phyloP scores from a whole-genome alignment of 805 yeast genomes.

The Ascoidea asiatica region DNA sequence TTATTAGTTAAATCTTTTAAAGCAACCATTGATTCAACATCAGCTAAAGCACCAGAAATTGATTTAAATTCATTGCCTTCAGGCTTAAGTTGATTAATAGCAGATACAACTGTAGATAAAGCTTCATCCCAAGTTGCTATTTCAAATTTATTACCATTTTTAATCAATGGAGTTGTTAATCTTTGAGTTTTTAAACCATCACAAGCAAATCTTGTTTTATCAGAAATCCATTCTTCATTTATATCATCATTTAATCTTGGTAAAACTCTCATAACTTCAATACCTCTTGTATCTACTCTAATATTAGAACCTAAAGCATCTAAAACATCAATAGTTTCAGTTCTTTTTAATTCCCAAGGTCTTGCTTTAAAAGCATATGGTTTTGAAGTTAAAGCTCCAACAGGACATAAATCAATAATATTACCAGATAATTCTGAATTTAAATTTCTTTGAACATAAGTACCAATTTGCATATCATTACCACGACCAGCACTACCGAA shows the following conservation, averaged over 20 bases:
- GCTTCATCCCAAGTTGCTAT: constrained; percentile 85
- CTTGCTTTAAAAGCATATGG: constrained; percentile 89
- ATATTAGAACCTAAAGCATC: constrained; percentile 77
- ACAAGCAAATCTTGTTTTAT: constrained; percentile 73
- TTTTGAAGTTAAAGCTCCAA: constrained; percentile 81
- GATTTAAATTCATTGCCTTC: constrained; percentile 65
- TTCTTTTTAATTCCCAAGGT: constrained; percentile 87
- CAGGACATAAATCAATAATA: constrained; percentile 81
- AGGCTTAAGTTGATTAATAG: constrained; percentile 41
- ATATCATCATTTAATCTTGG: constrained; percentile 80
- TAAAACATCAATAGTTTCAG: constrained; percentile 73
- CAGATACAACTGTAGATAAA: constrained; percentile 51
- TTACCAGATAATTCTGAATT: constrained; percentile 80
- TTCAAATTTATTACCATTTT: constrained; percentile 54
- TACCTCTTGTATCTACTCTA: constrained; percentile 77
- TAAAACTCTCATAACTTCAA: constrained; percentile 75
- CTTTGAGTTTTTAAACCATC: constrained; percentile 83
- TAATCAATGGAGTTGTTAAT: constrained; percentile 66
- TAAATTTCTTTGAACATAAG: constrained; percentile 73
- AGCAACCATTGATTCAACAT: constrained; percentile 73
- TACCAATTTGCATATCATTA: constrained; percentile 84
- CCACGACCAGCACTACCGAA: constrained; percentile 85
- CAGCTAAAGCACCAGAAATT: constrained; percentile 68
- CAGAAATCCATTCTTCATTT: constrained; percentile 87
- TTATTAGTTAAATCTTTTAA: constrained; percentile 67